Conservation (phyloP, 805 yeast species). For the Isabelozyma heimii region DNA sequence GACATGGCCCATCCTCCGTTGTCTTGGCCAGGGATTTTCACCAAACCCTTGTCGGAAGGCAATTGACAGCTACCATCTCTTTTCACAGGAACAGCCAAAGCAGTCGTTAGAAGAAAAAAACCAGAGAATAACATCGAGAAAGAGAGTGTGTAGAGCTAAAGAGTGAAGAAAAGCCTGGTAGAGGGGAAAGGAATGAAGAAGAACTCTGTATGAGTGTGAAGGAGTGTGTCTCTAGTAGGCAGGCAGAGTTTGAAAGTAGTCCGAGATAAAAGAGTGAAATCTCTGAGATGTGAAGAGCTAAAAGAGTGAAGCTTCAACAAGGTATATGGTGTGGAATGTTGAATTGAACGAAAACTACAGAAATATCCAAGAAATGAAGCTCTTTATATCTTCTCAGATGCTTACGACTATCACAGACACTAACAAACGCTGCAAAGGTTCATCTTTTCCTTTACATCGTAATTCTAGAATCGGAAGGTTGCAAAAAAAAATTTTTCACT, state of each 20-base stretch:
- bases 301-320: background rate
- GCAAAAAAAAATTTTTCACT: background rate
- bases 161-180: no score
- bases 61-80: constrained; percentile 55
- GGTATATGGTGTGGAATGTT: background rate
- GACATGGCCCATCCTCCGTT: constrained; percentile 90
- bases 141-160: background rate
- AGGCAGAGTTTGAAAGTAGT: no score
- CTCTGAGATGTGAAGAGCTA: background rate
- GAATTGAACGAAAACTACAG: background rate
- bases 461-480: background rate
- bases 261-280: no score
- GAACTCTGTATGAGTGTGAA: background rate
- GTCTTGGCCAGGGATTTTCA: constrained; percentile 56
- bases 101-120: constrained; percentile 9
- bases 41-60: constrained; percentile 67
- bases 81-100: constrained; percentile 21
- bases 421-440: background rate
- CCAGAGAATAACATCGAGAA: constrained; percentile 4
- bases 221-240: background rate
- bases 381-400: background rate
- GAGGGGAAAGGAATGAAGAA: background rate
- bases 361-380: background rate
- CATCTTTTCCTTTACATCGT: background rate
- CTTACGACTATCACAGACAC: background rate